Percentiles rank a stretch among this genome's conserved stretches.
Conservation (phyloP, 148 eudicot species). For the Arbutus unedo region DNA sequence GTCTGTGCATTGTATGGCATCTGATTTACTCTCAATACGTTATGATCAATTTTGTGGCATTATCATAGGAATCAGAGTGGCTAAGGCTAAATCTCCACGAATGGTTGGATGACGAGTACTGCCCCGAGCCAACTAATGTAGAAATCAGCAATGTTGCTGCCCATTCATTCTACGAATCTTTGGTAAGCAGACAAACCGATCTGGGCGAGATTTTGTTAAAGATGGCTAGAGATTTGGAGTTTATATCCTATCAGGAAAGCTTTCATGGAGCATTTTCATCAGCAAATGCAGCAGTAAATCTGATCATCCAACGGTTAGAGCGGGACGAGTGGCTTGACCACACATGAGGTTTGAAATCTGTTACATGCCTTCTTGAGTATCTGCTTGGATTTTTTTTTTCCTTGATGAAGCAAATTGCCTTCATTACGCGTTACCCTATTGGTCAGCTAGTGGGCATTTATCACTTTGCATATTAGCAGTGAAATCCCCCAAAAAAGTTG, state of each 20-base stretch:
- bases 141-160: conserved; percentile 85
- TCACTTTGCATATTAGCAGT: background rate
- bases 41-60: background rate
- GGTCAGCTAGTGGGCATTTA: background rate
- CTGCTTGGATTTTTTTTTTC: background rate
- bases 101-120: conserved; percentile 96
- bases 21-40: background rate
- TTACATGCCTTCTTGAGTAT: background rate
- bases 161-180: conserved; percentile 57
- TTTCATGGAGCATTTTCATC: conserved; percentile 97
- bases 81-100: conserved; percentile 70
- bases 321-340: conserved; percentile 29
- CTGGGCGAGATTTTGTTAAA: conserved; percentile 73
- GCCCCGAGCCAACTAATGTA: conserved; percentile 84
- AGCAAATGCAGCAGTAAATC: conserved; percentile 83
- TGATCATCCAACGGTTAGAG: conserved; percentile 62
- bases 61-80: conserved; percentile 84
- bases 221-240: conserved; percentile 64
- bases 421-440: background rate
- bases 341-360: conserved; percentile 20
- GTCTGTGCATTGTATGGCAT: background rate
- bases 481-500: background rate
- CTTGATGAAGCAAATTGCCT: background rate
- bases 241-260: conserved; percentile 85
- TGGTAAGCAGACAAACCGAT: conserved; percentile 58